Percentiles rank a stretch among this genome's conserved stretches.
phyloP scores from a whole-genome alignment of 176 grass and related monocot genomes.

The Eremochloa ophiuroides region DNA sequence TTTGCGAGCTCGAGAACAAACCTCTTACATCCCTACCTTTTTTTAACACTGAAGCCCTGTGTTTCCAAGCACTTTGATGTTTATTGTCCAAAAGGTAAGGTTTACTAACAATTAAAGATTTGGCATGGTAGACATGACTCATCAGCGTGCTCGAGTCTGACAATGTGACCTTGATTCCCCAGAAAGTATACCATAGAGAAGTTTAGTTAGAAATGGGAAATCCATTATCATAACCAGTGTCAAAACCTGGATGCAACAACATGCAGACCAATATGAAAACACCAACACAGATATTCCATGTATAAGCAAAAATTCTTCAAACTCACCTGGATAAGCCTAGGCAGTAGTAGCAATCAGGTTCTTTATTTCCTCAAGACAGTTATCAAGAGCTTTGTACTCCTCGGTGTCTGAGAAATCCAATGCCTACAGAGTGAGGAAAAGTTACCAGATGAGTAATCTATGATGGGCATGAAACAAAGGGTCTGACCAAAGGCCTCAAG shows the following conservation, averaged over 20 bases:
- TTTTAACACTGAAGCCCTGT: neutral
- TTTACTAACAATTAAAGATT: neutral
- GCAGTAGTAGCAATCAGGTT: conserved; percentile 35
- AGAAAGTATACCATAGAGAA: no score
- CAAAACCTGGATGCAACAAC: neutral
- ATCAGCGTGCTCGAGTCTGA: neutral
- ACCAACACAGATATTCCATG: neutral
- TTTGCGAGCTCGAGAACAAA: neutral
- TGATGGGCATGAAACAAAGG: neutral
- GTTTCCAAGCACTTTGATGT: neutral
- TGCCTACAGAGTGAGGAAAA: conserved; percentile 44
- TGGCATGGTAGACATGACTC: neutral
- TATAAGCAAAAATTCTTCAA: neutral
- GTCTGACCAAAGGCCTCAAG: no score
- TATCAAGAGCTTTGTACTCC: conserved; percentile 58
- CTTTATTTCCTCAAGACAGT: conserved; percentile 62
- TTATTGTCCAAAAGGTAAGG: neutral
- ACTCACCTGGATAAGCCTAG: conserved; percentile 13
- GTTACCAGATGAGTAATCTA: neutral
- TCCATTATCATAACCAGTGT: neutral
- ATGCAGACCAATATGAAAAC: neutral
- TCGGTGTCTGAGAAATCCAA: conserved; percentile 48
- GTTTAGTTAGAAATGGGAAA: neutral
- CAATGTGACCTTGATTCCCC: neutral
- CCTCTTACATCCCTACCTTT: neutral